Evolutionary conservation across 2,329 filamentous ascomycete species (phyloP), one percentile per base, ranked within the genome.

Genomic region (Gnomoniopsis sp.): DNA sequence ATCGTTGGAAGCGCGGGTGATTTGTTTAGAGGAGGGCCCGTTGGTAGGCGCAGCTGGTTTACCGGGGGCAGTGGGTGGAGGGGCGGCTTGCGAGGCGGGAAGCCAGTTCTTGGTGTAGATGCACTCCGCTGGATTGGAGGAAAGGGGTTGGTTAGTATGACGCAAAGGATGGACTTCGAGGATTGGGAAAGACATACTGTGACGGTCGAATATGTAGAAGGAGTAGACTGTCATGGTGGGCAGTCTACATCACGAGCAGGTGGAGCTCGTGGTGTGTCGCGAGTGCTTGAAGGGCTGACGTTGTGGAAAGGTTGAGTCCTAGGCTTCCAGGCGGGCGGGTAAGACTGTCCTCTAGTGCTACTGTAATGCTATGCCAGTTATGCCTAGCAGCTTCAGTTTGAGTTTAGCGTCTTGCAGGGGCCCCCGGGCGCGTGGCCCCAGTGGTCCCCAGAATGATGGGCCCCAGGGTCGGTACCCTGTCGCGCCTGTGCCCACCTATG

Each of bases 121-220:
- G 79, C 95, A 99, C 78, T 98, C 93, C 71, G 95, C 93, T 98
- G 73, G 15, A 46, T n/a, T n/a, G n/a, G n/a, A 49, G 38, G 43
- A 46, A 34, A 57, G 10, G n/a, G n/a, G 56, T 53, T 19, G 55
- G 57, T 64, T 61, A 55, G 50, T 10, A 33, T 56, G 58, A 14
- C 21, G 6, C 23, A 47, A 12, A 55, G 41, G 11, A 22, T 57
- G 30, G 55, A 49, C 3, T n/a, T 6, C 1, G 12, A 17, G 19
- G 34, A 15, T 53, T 21, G 55, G 50, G 41, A 8, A 47, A 52
- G 53, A 36, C 84, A 71, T 82, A 97, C 95, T 96, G 77, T 99
- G 95, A 65, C 95, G 89, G 78, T 99, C 95, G 74, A 99, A 99
- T 72, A 99, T 97, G 81, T 96, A 96, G 77, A 99, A 96, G 61